These are phyloP conservation scores for Lactarius akahatsu DNA, from an alignment of 768 basidiomycete species.

Conservation along the genomic window DNA sequence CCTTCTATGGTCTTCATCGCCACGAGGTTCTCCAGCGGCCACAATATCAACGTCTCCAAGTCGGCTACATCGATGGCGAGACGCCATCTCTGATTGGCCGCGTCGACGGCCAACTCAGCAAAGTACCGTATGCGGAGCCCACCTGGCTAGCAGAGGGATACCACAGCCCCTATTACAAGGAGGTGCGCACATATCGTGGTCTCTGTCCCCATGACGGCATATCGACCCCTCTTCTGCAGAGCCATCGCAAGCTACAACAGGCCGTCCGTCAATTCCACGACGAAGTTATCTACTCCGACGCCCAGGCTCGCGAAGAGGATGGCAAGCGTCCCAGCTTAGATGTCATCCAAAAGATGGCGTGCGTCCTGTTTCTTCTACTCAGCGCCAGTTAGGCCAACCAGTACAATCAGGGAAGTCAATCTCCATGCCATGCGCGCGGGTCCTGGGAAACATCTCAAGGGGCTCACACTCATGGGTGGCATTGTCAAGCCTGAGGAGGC, in stretches of 20 bases:
- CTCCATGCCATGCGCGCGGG: slow-evolving; percentile 91
- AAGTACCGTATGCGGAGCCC: slow-evolving; percentile 87
- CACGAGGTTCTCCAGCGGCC: slow-evolving; percentile 77
- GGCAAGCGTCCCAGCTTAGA: slow-evolving; percentile 82
- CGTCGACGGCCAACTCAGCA: slow-evolving; percentile 58
- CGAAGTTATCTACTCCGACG: slow-evolving; percentile 55
- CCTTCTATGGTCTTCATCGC: slow-evolving; percentile 87
- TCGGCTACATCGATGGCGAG: slow-evolving; percentile 72
- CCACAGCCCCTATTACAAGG: slow-evolving; percentile 74
- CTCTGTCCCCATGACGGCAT: neutral
- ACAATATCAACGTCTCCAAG: slow-evolving; percentile 68
- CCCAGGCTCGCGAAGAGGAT: slow-evolving; percentile 71
- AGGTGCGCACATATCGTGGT: slow-evolving; percentile 43
- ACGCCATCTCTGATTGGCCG: slow-evolving; percentile 50
- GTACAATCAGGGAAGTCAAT: slow-evolving; percentile 53
- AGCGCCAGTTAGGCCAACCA: neutral
- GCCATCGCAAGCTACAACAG: slow-evolving; percentile 59
- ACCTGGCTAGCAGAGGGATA: slow-evolving; percentile 74
- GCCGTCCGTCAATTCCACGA: slow-evolving; percentile 67
- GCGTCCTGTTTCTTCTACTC: slow-evolving; percentile 26
- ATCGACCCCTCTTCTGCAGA: slow-evolving; percentile 39
- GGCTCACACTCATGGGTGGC: slow-evolving; percentile 70
- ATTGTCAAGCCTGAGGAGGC: slow-evolving; percentile 76
- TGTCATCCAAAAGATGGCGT: slow-evolving; percentile 85
- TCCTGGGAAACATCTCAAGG: slow-evolving; percentile 84